Percentiles rank a stretch among this genome's conserved stretches.
Conservation (phyloP, 495 filamentous ascomycete genomes). For the Durotheca rogersii region DNA sequence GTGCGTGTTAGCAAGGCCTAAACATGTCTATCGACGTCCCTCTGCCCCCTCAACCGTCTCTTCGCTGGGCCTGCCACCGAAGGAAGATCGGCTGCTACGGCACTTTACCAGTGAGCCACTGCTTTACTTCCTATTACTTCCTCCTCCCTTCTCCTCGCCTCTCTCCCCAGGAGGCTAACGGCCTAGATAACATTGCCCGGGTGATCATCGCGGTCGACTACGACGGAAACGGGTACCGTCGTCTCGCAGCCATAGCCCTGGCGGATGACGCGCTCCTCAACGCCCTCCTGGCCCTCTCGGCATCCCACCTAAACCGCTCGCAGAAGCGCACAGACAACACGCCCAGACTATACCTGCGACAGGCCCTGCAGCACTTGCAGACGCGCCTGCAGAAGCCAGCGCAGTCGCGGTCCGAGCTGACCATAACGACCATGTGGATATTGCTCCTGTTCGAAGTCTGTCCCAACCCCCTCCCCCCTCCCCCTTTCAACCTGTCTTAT, state of each 20-base stretch:
- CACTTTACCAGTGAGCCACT: background rate
- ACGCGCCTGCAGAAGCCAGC: background rate
- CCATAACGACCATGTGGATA: too few relatives aligned
- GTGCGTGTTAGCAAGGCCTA: background rate
- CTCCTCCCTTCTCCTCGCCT: too few relatives aligned
- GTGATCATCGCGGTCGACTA: background rate
- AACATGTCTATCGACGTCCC: background rate
- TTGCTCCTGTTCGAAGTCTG: too few relatives aligned
- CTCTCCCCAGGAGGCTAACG: background rate
- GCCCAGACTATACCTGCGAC: background rate
- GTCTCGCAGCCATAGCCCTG: background rate
- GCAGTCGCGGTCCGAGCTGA: too few relatives aligned
- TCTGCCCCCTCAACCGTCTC: background rate
- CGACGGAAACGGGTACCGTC: background rate
- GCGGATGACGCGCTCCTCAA: background rate
- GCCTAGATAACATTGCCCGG: background rate
- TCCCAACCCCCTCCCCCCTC: too few relatives aligned
- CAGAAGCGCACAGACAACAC: background rate
- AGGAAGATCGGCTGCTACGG: background rate
- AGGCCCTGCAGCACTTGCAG: background rate
- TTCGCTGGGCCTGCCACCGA: background rate
- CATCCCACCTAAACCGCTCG: background rate
- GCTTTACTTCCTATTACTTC: too few relatives aligned
- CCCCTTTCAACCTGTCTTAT: too few relatives aligned
- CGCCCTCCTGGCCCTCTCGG: background rate